These are phyloP conservation scores for Pestalotiopsis sp. DNA, from an alignment of 2,329 filamentous ascomycete genomes.

Conservation along the genomic window DNA sequence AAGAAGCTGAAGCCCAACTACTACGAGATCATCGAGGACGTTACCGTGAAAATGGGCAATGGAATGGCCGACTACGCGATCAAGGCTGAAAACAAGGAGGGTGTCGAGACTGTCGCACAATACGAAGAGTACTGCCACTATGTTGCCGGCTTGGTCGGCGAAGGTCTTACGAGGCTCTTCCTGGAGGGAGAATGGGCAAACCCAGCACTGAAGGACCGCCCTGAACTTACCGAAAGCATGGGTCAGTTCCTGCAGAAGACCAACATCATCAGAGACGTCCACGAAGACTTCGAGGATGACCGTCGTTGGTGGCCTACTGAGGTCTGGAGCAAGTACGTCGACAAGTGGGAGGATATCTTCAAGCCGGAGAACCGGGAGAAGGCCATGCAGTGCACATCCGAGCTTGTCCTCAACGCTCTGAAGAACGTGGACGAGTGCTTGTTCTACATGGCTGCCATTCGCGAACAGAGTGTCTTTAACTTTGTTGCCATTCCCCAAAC, in stretches of 20 bases:
- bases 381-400: constrained; percentile 83
- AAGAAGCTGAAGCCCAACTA: constrained; percentile 87
- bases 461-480: constrained; percentile 98
- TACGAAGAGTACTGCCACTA: constrained; percentile 99
- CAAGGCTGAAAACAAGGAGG: constrained; percentile 78
- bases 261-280: constrained; percentile 96
- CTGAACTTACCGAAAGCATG: constrained; percentile 90
- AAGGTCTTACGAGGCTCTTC: constrained; percentile 88
- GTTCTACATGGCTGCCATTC: constrained; percentile 95
- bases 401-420: constrained; percentile 92
- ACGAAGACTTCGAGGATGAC: constrained; percentile 85
- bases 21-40: constrained; percentile 85
- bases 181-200: constrained; percentile 87
- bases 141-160: constrained; percentile 96
- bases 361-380: constrained; percentile 75
- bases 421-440: constrained; percentile 88
- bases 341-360: constrained; percentile 88
- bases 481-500: constrained; percentile 95
- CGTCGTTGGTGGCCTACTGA: constrained; percentile 94
- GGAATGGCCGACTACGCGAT: constrained; percentile 96
- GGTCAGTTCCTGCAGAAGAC: constrained; percentile 97
- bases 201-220: constrained; percentile 76
- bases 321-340: constrained; percentile 95
- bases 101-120: constrained; percentile 81
- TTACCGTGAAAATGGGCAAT: constrained; percentile 93